Evolutionary conservation across 306 rosid species (phyloP).

Genomic region (Dryas alaskensis): DNA sequence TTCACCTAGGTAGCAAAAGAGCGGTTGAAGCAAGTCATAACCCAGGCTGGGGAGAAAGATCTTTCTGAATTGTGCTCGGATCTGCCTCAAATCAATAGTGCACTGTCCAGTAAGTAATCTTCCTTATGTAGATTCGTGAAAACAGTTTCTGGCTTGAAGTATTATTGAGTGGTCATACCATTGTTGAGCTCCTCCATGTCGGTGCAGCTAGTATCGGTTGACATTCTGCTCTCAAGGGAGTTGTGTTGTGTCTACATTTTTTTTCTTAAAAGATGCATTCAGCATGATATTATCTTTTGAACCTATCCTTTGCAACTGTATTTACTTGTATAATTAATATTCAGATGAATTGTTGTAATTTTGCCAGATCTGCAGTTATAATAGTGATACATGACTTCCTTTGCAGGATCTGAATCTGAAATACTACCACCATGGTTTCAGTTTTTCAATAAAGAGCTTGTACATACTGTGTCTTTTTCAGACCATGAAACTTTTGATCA

Average conservation of each 20-base stretch:
- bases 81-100: constrained; percentile 39
- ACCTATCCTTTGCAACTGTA: not conserved
- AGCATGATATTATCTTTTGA: not conserved
- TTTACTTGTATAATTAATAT: not conserved
- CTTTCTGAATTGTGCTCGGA: constrained; percentile 50
- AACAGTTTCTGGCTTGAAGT: not conserved
- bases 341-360: not conserved
- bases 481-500: constrained; percentile 99
- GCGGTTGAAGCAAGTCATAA: constrained; percentile 67
- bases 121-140: constrained; percentile 1
- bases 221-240: constrained; percentile 17
- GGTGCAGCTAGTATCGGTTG: not conserved
- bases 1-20: constrained; percentile 68
- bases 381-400: constrained; percentile 11
- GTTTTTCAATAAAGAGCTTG: constrained; percentile 79
- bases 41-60: constrained; percentile 70
- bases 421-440: constrained; percentile 82
- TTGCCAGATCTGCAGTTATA: constrained; percentile 9
- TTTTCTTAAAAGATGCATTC: not conserved
- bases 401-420: constrained; percentile 65
- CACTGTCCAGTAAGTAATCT: constrained; percentile 48
- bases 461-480: constrained; percentile 72
- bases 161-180: not conserved
- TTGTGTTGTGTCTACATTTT: constrained; percentile 1
- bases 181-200: not conserved